Conservation (phyloP, 2,329 filamentous ascomycete species). For the Erysiphe neolycopersici region DNA sequence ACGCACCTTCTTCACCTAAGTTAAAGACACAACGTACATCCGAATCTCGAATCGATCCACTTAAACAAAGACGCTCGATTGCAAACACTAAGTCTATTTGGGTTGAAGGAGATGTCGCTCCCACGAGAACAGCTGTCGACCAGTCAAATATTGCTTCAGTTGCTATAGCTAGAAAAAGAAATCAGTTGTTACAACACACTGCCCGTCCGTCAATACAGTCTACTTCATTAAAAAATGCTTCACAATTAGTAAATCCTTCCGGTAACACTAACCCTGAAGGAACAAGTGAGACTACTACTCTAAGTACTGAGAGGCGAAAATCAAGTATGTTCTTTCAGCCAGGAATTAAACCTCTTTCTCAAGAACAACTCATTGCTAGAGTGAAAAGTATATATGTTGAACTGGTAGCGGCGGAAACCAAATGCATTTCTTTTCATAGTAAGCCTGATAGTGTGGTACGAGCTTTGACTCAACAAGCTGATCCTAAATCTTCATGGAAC, state of each 20-base stretch:
- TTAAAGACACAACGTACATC: not conserved
- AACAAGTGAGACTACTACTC: not conserved
- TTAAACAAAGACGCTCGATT: not conserved
- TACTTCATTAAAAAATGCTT: not conserved
- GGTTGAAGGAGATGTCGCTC: constrained; percentile 7
- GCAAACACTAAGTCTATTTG: constrained; percentile 4
- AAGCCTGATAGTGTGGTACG: constrained; percentile 27
- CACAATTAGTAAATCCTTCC: not conserved
- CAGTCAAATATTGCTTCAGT: constrained; percentile 10
- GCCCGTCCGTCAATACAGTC: constrained; percentile 3
- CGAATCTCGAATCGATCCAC: not conserved
- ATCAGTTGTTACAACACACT: constrained; percentile 4
- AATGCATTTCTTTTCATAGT: constrained; percentile 62
- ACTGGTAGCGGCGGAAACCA: constrained; percentile 62
- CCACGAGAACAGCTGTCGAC: constrained; percentile 6
- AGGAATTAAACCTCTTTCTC: constrained; percentile 18
- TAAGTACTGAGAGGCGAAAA: constrained; percentile 15
- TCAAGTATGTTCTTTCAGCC: constrained; percentile 19
- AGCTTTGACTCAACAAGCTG: constrained; percentile 9
- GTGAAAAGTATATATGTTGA: constrained; percentile 41
- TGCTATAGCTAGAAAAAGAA: constrained; percentile 6
- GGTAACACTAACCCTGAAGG: not conserved
- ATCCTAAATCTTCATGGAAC: constrained; percentile 16
- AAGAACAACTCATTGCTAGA: constrained; percentile 11
- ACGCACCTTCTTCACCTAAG: not conserved